A percentile compares a stretch with the other conserved stretches of the same genome.
Conservation (phyloP, 148 eudicot species). For the Rhododendron henanense region DNA sequence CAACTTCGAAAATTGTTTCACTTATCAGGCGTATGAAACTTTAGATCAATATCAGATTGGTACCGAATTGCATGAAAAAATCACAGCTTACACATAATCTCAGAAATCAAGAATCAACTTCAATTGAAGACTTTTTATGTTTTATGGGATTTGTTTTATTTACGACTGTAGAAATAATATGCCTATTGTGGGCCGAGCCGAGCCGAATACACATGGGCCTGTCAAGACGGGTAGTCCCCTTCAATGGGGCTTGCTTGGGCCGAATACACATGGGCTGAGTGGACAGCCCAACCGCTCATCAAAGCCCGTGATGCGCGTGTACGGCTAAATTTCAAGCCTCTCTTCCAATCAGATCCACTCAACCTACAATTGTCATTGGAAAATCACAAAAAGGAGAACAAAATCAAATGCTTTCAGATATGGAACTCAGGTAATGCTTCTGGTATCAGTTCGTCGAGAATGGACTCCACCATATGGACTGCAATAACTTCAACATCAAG, state of each 20-base stretch:
- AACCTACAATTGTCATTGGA: not conserved
- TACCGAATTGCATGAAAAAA: not conserved
- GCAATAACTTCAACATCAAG: constrained; percentile 20
- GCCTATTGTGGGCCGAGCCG: not conserved
- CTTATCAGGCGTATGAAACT: not conserved
- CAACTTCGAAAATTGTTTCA: not conserved
- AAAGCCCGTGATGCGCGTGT: not conserved
- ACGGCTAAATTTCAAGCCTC: not conserved
- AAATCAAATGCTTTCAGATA: not conserved
- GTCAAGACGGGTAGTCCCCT: too few species aligned
- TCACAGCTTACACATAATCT: not conserved
- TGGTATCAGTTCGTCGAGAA: constrained; percentile 21
- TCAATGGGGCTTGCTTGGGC: too few species aligned
- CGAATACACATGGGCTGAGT: too few species aligned
- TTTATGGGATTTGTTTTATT: not conserved
- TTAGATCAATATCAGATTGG: not conserved
- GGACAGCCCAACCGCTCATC: too few species aligned
- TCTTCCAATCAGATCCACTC: not conserved
- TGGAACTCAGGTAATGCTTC: constrained; percentile 16
- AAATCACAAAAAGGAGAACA: not conserved
- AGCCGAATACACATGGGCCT: too few species aligned
- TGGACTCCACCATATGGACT: constrained; percentile 28
- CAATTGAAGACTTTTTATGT: not conserved
- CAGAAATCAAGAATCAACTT: not conserved
- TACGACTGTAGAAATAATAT: not conserved